Conservation (phyloP, 164 flowering plant genomes). For the Chimonanthus praecox region DNA sequence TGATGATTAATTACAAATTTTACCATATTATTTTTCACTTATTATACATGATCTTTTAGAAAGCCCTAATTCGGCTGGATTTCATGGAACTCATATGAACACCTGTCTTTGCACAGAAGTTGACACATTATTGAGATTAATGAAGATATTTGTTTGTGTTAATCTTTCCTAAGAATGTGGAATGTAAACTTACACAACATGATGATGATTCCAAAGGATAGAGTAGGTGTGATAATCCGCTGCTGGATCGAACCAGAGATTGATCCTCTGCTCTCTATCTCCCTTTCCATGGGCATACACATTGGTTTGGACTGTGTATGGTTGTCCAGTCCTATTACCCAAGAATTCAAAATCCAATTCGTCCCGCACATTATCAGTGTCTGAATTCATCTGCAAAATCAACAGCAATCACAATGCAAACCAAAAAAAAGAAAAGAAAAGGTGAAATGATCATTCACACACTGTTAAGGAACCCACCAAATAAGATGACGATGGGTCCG, state of each 20-base stretch:
- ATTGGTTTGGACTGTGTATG: constrained; percentile 86
- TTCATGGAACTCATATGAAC: no score
- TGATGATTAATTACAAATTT: no score
- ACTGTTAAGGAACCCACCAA: not conserved
- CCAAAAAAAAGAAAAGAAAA: not conserved
- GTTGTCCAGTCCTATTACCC: constrained; percentile 70
- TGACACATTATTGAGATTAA: no score
- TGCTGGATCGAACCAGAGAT: constrained; percentile 94
- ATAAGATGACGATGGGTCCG: not conserved
- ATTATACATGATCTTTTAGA: no score
- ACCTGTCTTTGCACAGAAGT: no score
- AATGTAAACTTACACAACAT: constrained; percentile 48
- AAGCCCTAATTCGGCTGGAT: no score
- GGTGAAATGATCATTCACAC: not conserved
- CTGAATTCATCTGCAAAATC: constrained; percentile 69
- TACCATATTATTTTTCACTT: no score
- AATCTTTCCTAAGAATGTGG: no score
- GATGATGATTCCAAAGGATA: constrained; percentile 65
- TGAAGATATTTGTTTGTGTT: no score
- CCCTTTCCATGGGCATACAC: constrained; percentile 81
- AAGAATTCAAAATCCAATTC: constrained; percentile 87
- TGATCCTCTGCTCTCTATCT: constrained; percentile 76
- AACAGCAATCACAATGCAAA: no score
- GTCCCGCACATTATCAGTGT: constrained; percentile 55
- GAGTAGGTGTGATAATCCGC: constrained; percentile 62